Conservation (phyloP, 176 grass and related monocot genomes). For the barley (Hordeum vulgare) region DNA sequence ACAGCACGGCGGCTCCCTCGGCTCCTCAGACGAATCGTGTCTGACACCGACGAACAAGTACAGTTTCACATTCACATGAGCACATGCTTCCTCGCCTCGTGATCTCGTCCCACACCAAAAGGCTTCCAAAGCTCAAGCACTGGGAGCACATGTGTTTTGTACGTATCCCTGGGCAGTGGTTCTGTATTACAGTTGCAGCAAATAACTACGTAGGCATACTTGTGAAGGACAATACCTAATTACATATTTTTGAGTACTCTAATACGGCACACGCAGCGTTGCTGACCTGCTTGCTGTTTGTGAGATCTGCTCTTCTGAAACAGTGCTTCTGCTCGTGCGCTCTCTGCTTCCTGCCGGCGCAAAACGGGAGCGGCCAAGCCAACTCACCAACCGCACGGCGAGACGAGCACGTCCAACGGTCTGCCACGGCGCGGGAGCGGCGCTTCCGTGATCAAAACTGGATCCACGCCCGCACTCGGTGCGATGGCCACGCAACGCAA, state of each 20-base stretch:
- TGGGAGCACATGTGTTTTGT: too few species aligned
- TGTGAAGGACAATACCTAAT: too few species aligned
- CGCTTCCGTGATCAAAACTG: neutral
- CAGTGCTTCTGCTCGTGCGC: neutral
- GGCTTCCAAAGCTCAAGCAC: neutral
- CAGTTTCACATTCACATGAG: neutral
- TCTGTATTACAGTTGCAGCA: too few species aligned
- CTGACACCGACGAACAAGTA: neutral
- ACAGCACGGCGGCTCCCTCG: neutral
- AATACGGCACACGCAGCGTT: neutral
- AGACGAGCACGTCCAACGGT: constrained; percentile 10
- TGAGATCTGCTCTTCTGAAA: neutral
- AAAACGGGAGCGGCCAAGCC: constrained; percentile 36
- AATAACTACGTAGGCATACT: too few species aligned
- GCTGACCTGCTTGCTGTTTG: neutral
- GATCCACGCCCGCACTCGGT: constrained; percentile 20
- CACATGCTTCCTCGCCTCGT: neutral
- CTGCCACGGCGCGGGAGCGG: neutral
- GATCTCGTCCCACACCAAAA: neutral
- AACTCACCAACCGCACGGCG: neutral
- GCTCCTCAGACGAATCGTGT: neutral
- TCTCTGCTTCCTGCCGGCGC: neutral
- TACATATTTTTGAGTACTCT: too few species aligned
- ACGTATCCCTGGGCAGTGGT: too few species aligned
- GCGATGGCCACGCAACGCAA: neutral